Base-by-base conservation (phyloP, 2,329 filamentous ascomycete species). In the Colletotrichum sidae region DNA sequence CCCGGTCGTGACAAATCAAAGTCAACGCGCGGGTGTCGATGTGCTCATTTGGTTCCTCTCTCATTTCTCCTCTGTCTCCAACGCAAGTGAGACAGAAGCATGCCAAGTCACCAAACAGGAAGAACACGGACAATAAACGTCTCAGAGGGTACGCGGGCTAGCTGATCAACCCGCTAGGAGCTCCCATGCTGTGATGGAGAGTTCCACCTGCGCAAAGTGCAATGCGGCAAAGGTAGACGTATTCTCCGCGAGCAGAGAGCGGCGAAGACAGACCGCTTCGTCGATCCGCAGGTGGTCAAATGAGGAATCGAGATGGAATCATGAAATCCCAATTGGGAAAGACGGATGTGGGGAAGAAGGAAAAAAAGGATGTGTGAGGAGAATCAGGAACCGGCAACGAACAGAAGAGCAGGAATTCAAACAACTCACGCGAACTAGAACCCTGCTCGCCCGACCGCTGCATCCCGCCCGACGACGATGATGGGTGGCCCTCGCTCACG, bases 401-500 rank as follows among this genome's bases (percentile, higher is more conserved):
- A 25, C 25, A 25, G 25, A 25, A 25, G 25, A 25, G 25, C 25
- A 25, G 25, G 25, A 25, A 25, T 25, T 25, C 25, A 25, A 25
- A 25, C 25, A 25, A 25, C 25, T 25, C 25, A 25, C 25, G 25
- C 63, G 62, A 46, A 66, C 63, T 38, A 12, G 37, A 66, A 44
- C 46, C 58, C 63, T 63, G 52, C 41, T n/a, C 58, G 41, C 47
- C 37, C 41, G 6, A 17, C 45, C 12, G 15, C 47, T 11, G 34
- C 8, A 51, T n/a, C n/a, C 35, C 39, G 55, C 11, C 49, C 72
- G 68, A 49, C 17, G 41, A 45, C 44, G 13, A 37, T 52, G 71
- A 69, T 33, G 72, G 69, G 6, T 67, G 70, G 25, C 71, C 71
- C 44, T 72, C 75, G 46, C 73, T 70, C 39, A 80, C 76, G 51